Conservation (phyloP, 371 early-diverging fungal species). For the Mortierella sp. region DNA sequence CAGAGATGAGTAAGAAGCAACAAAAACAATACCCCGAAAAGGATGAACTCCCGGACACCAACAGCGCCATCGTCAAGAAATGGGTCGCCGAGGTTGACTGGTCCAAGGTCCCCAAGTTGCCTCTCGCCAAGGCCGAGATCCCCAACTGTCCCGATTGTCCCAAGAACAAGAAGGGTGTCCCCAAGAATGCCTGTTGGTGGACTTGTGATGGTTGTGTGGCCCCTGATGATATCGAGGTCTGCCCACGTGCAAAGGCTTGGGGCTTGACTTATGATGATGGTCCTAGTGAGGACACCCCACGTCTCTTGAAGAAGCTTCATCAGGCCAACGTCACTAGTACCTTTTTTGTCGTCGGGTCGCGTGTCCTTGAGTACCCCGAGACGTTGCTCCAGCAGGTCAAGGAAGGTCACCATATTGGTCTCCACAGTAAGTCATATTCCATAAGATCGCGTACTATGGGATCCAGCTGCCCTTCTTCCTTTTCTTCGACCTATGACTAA, state of each 20-base stretch:
- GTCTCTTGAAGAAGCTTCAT: constrained; percentile 65
- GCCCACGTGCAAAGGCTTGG: constrained; percentile 52
- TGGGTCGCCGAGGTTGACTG: constrained; percentile 63
- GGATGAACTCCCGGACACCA: constrained; percentile 27
- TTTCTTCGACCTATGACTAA: background rate
- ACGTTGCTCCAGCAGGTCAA: constrained; percentile 47
- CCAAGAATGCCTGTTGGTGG: constrained; percentile 36
- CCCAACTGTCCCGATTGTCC: constrained; percentile 46
- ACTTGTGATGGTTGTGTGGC: constrained; percentile 50
- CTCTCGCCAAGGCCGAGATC: constrained; percentile 42
- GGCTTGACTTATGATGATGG: constrained; percentile 75
- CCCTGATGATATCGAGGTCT: constrained; percentile 51
- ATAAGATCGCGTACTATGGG: background rate
- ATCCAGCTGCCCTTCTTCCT: constrained; percentile 18
- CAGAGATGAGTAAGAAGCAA: constrained; percentile 47
- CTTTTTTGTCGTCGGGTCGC: constrained; percentile 72
- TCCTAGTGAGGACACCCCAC: constrained; percentile 63
- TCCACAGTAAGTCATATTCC: constrained; percentile 66
- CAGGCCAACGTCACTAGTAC: constrained; percentile 68
- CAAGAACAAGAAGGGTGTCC: constrained; percentile 25
- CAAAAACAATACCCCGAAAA: constrained; percentile 33
- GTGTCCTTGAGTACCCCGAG: constrained; percentile 67
- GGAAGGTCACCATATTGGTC: constrained; percentile 66
- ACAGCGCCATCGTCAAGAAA: constrained; percentile 64
- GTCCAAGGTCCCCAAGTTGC: constrained; percentile 60